These are phyloP conservation scores for Cystofilobasidium bisporidii DNA, from an alignment of 768 basidiomycete genomes.

Conservation along the genomic window DNA sequence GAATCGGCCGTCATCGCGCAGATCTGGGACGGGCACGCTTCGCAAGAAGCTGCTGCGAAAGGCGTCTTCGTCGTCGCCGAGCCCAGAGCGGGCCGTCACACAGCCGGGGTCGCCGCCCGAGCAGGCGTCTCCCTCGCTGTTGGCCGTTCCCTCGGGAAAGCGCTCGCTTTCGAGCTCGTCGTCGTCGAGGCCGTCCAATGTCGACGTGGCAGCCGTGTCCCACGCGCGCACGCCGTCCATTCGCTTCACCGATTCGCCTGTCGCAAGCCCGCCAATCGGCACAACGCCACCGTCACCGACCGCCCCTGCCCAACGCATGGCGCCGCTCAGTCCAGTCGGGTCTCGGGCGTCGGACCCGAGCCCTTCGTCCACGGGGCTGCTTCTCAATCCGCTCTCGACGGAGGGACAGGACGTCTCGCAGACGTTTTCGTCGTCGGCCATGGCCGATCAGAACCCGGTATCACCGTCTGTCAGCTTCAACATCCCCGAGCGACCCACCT, in stretches of 20 bases:
- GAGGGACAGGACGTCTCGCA: constrained; percentile 3
- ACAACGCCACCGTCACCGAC: constrained; percentile 11
- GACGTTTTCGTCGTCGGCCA: constrained; percentile 8
- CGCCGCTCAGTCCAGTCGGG: neutral
- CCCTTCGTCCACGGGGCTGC: constrained; percentile 6
- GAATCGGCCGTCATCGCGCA: constrained; percentile 16
- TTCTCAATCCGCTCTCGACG: constrained; percentile 2
- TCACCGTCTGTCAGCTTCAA: constrained; percentile 9
- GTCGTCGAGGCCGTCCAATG: neutral
- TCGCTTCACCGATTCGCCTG: constrained; percentile 14
- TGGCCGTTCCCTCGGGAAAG: neutral
- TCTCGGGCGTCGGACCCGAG: neutral
- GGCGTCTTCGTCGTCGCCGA: constrained; percentile 5
- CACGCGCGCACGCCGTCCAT: too few relatives aligned
- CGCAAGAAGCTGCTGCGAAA: constrained; percentile 11
- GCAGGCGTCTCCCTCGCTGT: neutral
- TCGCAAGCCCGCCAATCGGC: neutral
- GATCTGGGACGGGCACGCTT: neutral
- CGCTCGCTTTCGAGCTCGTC: constrained; percentile 1
- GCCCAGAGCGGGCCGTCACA: neutral
- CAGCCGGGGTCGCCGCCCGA: neutral
- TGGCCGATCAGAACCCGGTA: constrained; percentile 1
- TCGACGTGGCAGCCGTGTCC: too few relatives aligned
- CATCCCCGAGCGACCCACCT: neutral
- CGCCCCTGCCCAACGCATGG: neutral